Percentiles rank a stretch among this genome's conserved stretches.
phyloP scores from a whole-genome alignment of 352 stramenopile genomes.

The Phytophthora pini region DNA sequence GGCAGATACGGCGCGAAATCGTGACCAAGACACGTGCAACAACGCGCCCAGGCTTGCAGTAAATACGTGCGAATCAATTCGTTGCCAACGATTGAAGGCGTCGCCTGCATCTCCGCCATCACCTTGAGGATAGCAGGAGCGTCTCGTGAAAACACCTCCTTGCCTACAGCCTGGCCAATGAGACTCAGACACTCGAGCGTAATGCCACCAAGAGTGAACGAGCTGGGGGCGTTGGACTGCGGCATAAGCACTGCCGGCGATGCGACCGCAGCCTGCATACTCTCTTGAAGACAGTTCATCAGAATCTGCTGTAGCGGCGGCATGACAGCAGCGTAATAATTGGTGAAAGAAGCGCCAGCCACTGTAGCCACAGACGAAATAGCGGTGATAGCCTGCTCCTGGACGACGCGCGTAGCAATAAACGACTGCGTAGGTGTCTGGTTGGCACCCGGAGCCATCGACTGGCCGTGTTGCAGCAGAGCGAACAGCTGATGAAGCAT shows the following conservation, averaged over 20 bases:
- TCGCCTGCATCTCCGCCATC: conserved; percentile 88
- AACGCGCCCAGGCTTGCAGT: conserved; percentile 81
- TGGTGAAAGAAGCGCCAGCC: conserved; percentile 62
- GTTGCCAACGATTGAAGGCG: conserved; percentile 76
- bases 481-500: conserved; percentile 74
- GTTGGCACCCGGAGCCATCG: conserved; percentile 14
- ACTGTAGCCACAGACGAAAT: conserved; percentile 84
- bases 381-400: conserved; percentile 82
- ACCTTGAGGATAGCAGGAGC: conserved; percentile 82
- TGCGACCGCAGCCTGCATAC: conserved; percentile 33
- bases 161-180: conserved; percentile 79
- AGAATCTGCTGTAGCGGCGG: conserved; percentile 79
- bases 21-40: conserved; percentile 74
- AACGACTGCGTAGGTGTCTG: conserved; percentile 27
- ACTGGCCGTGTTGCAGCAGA: conserved; percentile 54
- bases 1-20: conserved; percentile 85
- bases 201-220: conserved; percentile 85
- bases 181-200: conserved; percentile 87
- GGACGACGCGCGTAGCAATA: conserved; percentile 61
- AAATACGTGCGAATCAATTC: conserved; percentile 87
- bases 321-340: conserved; percentile 81
- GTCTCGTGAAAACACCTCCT: conserved; percentile 72
- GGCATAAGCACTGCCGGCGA: conserved; percentile 32
- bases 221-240: conserved; percentile 44
- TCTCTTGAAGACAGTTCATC: conserved; percentile 65